Evolutionary conservation across 176 grass and related monocot genomes (phyloP), one percentile per base, ranked within the genome.

Genomic region (Coix lacrymajobi): DNA sequence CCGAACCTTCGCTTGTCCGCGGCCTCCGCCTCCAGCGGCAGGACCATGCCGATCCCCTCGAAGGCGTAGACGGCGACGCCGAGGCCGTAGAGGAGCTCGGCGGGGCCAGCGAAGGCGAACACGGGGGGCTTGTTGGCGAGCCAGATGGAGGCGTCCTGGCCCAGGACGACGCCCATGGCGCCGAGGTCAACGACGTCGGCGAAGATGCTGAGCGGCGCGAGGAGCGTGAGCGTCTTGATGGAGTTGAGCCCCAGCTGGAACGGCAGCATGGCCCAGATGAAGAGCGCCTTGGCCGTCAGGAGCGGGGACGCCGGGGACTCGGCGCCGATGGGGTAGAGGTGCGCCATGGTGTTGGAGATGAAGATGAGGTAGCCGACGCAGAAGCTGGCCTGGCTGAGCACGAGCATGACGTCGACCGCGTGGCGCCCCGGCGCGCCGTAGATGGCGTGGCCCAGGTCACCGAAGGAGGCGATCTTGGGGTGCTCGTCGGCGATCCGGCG

Each of bases 21-120:
- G 61, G 96, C 91, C 76, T 98, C 96, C 20, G 91, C 76, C 84
- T 98, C 96, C 13, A 96, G 78, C 44, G 96, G 96, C 43, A 98
- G 87, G 15, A 96, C 89, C 96, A 98, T 98, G 36, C 96, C 96
- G 85, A 98, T 81, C n/a, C 93, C 96, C 83, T 98, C 96, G 75
- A 98, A 98, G 38, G 96, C 96, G 68, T 98, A 98, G 2, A 98
- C 93, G 38, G 96, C 96, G 58, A 98, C 91, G 75, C 96, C 96
- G 71, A 92, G 76, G 69, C 96, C 96, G 69, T 98, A 98, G 14
- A 98, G 91, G 44, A 98, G 63, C 77, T 93, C 65, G 26, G 91
- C 25, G 19, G 93, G 92, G 2, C 71, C 84, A 5, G 79, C 87
- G 88, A 89, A 92, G 71, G 93, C 62, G 76, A 76, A 81, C 26